Base-by-base conservation (phyloP, 495 filamentous ascomycete species). In the Penicillium salamii region DNA sequence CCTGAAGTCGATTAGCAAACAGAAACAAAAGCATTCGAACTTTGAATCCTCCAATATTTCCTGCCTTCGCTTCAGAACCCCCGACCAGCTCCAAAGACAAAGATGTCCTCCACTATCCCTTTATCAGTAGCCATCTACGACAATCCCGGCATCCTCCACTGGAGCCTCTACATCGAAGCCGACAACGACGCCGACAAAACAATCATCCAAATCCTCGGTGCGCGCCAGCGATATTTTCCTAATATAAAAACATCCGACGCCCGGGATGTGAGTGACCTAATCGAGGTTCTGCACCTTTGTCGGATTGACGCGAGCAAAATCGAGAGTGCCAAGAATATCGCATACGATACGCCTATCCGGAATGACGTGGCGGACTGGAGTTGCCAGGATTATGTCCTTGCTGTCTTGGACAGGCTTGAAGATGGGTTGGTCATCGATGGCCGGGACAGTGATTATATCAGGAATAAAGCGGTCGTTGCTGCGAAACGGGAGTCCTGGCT, bases 121-220 rank as follows among this genome's bases (percentile, higher is more conserved):
- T 18, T 46, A 36, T 36, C 19, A 3, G 43, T 46, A 6, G 32
- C 43, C 43, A 36, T 46, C 17, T n/a, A 46, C 5, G 43, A 46
- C 3, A 46, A 46, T 13, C 43, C 31, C 24, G 32, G 43, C 29
- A 46, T 46, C 26, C n/a, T 37, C 31, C 31, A 46, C 32, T 46
- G 43, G 43, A 46, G 31, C 19, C 43, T 46, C 29, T 46, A 24
- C 19, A 33, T 46, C 15, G 32, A 46, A 36, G 23, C 31, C 15
- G 32, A 46, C 7, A 46, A 36, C 18, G 12, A 36, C 5, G 18
- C 14, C 18, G 43, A 46, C 43, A 46, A 46, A 32, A 46, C 31
- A 18, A 46, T 23, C 17, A 46, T 46, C 9, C 43, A 46, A 5
- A 29, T 46, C 43, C 43, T 46, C 31, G 43, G 32, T 36, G 32